A percentile compares a stretch with the other conserved stretches of the same genome.
phyloP scores from a whole-genome alignment of 495 filamentous ascomycete genomes.

The Thozetella sp. region DNA sequence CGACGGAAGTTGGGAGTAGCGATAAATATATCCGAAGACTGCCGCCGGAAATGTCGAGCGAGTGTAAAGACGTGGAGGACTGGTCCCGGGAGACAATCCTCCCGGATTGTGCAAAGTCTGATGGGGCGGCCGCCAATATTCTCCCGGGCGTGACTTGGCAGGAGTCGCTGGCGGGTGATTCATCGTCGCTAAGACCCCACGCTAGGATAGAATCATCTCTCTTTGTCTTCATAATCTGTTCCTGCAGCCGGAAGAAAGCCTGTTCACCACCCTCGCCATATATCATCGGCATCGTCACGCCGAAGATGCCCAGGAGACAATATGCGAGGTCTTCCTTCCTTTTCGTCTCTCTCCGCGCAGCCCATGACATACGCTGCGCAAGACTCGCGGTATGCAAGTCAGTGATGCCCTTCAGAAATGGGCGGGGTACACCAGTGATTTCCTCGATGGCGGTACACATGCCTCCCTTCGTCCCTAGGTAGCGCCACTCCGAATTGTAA shows the following conservation, averaged over 20 bases:
- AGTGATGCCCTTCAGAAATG: background rate
- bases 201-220: slow-evolving; percentile 22
- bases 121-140: slow-evolving; percentile 9
- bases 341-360: slow-evolving; percentile 7
- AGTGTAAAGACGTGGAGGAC: background rate
- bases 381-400: background rate
- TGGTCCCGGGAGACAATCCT: slow-evolving; percentile 8
- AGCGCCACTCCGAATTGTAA: slow-evolving; percentile 7
- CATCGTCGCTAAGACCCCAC: slow-evolving; percentile 20
- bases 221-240: slow-evolving; percentile 25
- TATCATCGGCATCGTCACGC: slow-evolving; percentile 11
- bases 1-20: background rate
- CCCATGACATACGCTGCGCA: slow-evolving; percentile 16
- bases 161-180: background rate
- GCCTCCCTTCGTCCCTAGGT: slow-evolving; percentile 4
- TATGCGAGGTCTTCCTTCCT: slow-evolving; percentile 12
- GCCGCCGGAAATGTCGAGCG: slow-evolving; percentile 14
- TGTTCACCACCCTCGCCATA: slow-evolving; percentile 14
- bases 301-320: slow-evolving; percentile 12
- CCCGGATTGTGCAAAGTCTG: slow-evolving; percentile 14
- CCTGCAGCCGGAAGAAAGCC: slow-evolving; percentile 35
- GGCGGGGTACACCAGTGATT: background rate
- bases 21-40: slow-evolving; percentile 11
- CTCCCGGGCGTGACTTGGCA: background rate
- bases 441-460: background rate